Evolutionary conservation across 2,329 filamentous ascomycete genomes (phyloP), one percentile per base, ranked within the genome.

Genomic region (Chlorencoelia australis): DNA sequence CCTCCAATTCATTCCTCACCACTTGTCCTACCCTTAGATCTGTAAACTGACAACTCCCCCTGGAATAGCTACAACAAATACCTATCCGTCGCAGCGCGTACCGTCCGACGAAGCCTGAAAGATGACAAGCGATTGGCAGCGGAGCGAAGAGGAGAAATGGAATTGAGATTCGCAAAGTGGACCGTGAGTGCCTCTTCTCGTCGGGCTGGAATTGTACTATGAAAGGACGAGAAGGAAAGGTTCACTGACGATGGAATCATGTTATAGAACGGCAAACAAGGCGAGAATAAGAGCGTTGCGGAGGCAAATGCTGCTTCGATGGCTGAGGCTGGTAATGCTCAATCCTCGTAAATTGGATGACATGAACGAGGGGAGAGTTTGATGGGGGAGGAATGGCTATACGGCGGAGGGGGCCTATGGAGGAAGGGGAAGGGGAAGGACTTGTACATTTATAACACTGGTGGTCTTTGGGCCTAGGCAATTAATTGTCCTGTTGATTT

Each of bases 11-110:
- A n/a, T n/a, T n/a, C n/a, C n/a, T n/a, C n/a, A n/a, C n/a, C n/a
- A n/a, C n/a, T n/a, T n/a, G n/a, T n/a, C n/a, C n/a, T n/a, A n/a
- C n/a, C n/a, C n/a, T n/a, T n/a, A n/a, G n/a, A n/a, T n/a, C n/a
- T n/a, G n/a, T n/a, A 14, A 28, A 47, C 52, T 58, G 35, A 58
- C 47, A 36, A 48, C 42, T 22, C 64, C 58, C 24, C 21, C 19
- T 21, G 64, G 56, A 49, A 61, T 64, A 98, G 91, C 71, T 98
- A 98, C 85, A 98, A 98, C 82, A 91, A 88, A 71, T 96, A 95
- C 80, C 80, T 98, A 62, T 79, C 88, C 60, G 77, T 98, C 68
- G 87, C 91, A 59, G 79, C 88, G 66, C 87, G 88, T 66, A 83
- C 85, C 60, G 84, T 98, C 64, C 91, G 93, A 70, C 83, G 86